Evolutionary conservation across 306 rosid species (phyloP).

Genomic region (Luffa aegyptiaca): DNA sequence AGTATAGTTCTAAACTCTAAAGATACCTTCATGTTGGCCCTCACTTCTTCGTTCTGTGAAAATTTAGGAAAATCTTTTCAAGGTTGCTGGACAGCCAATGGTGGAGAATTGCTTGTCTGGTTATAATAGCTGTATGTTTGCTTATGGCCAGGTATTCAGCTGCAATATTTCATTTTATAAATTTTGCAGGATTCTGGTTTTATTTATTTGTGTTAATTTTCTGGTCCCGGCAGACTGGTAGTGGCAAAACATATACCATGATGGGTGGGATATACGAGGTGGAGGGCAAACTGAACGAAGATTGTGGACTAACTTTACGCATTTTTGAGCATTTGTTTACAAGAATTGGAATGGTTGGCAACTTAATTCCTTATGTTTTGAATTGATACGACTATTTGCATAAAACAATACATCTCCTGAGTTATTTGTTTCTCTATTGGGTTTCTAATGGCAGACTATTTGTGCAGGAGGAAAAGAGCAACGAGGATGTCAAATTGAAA

Average conservation of each 20-base stretch:
- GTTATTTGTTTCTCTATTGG: constrained; percentile 7
- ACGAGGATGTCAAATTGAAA: constrained; percentile 52
- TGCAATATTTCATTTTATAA: not conserved
- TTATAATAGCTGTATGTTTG: constrained; percentile 93
- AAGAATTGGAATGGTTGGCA: constrained; percentile 53
- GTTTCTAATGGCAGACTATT: constrained; percentile 10
- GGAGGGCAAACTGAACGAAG: constrained; percentile 50
- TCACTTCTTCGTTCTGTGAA: constrained; percentile 2
- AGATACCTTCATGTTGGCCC: not conserved
- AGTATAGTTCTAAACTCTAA: not conserved
- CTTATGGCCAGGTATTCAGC: constrained; percentile 81
- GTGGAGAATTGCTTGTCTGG: constrained; percentile 98
- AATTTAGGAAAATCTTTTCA: constrained; percentile 67
- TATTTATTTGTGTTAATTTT: not conserved
- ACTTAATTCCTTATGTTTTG: constrained; percentile 12
- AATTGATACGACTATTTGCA: constrained; percentile 2
- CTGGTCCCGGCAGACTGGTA: constrained; percentile 68
- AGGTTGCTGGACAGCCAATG: constrained; percentile 87
- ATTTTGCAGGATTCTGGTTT: not conserved
- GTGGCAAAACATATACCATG: constrained; percentile 97
- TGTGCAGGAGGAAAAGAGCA: constrained; percentile 70
- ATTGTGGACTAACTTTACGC: constrained; percentile 84
- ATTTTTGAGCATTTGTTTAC: constrained; percentile 70
- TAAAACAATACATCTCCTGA: constrained; percentile 2
- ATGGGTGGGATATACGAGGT: constrained; percentile 80